Evolutionary conservation across 202 grass and related monocot genomes (phyloP).

Genomic region (Cymbopogon flexuosus): DNA sequence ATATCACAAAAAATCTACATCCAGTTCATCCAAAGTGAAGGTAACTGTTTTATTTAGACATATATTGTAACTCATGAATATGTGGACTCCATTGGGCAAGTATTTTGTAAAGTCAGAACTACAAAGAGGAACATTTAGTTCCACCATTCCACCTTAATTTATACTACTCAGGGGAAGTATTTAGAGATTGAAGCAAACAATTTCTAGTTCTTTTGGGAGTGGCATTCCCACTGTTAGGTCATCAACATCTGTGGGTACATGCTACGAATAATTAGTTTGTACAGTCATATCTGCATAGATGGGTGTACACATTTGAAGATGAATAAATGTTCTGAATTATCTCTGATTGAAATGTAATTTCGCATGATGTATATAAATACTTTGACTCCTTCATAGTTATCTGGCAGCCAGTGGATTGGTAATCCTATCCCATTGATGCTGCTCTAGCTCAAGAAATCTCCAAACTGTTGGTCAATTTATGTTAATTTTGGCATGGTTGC

Average conservation of each 20-base stretch:
- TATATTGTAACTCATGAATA: conserved; percentile 2
- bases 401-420: not conserved
- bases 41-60: conserved; percentile 31
- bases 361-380: conserved; percentile 5
- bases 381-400: not conserved
- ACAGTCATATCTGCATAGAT: not conserved
- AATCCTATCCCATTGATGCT: not conserved
- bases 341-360: not conserved
- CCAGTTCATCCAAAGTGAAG: conserved; percentile 68
- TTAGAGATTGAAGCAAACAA: not conserved
- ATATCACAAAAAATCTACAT: conserved; percentile 58
- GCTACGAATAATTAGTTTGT: not conserved
- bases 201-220: not conserved
- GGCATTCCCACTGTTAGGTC: conserved; percentile 6
- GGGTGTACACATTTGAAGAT: conserved; percentile 6
- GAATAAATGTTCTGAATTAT: not conserved
- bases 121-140: not conserved
- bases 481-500: not conserved
- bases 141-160: not conserved
- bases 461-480: not conserved
- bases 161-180: not conserved
- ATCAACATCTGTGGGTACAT: not conserved
- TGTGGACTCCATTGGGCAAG: not conserved
- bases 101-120: not conserved
- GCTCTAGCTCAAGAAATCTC: not conserved